phyloP scores from a whole-genome alignment of 108 stramenopile species.

The Nitzschia palea region DNA sequence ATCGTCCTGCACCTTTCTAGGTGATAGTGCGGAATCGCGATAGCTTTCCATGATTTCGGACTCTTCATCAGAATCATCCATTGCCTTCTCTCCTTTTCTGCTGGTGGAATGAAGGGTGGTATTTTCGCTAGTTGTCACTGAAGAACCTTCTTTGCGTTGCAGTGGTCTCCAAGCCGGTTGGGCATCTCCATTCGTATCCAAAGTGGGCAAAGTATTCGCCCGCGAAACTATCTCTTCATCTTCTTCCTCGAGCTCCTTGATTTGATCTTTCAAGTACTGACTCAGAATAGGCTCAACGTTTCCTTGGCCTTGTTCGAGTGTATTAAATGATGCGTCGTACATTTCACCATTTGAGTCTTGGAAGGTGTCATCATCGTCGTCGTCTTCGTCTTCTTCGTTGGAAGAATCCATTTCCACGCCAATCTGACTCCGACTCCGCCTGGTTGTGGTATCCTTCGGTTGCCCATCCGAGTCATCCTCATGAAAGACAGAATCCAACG shows the following conservation, averaged over 20 bases:
- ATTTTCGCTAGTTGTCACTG: background rate
- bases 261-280: background rate
- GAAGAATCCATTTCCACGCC: background rate
- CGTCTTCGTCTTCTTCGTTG: too few species aligned
- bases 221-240: constrained; percentile 10
- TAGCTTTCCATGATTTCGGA: too few species aligned
- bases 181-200: background rate
- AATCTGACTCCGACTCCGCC: background rate
- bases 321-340: too few species aligned
- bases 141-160: background rate
- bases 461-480: background rate
- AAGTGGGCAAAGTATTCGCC: background rate
- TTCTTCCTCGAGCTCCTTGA: constrained; percentile 4
- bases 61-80: too few species aligned
- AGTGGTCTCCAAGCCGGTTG: background rate
- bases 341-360: too few species aligned
- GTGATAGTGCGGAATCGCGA: too few species aligned
- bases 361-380: background rate
- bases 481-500: background rate
- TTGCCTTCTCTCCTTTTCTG: too few species aligned
- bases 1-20: too few species aligned
- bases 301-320: background rate
- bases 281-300: background rate
- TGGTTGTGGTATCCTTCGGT: background rate
- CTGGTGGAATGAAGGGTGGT: background rate